phyloP scores from a whole-genome alignment of 805 yeast genomes.

The Ogataea naganishii region DNA sequence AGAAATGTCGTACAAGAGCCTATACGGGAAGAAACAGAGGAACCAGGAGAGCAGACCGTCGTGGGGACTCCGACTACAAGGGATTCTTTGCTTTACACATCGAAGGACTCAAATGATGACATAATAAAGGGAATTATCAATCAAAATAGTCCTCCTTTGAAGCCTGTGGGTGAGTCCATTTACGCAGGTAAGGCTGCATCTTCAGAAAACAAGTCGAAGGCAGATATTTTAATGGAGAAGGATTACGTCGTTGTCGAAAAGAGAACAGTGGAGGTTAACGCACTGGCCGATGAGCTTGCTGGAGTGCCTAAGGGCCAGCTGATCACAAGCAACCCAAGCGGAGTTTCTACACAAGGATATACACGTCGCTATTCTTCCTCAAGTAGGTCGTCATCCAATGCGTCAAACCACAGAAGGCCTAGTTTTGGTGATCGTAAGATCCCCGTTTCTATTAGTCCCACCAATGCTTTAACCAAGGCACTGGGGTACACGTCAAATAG shows the following conservation, averaged over 20 bases:
- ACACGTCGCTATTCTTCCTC: slow-evolving; percentile 27
- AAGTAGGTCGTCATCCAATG: slow-evolving; percentile 38
- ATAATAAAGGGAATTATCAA: slow-evolving; percentile 35
- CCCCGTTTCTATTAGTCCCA: slow-evolving; percentile 67
- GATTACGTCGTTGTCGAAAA: slow-evolving; percentile 95
- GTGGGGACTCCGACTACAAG: too few relatives aligned
- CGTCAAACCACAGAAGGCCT: slow-evolving; percentile 44
- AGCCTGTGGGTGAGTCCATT: slow-evolving; percentile 12
- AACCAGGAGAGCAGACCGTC: neutral
- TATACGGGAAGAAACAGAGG: slow-evolving; percentile 1
- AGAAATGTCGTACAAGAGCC: slow-evolving; percentile 2
- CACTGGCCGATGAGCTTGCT: slow-evolving; percentile 85
- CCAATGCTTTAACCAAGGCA: slow-evolving; percentile 84
- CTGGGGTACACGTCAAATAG: slow-evolving; percentile 82
- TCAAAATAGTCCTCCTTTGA: slow-evolving; percentile 36
- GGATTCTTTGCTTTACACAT: too few relatives aligned
- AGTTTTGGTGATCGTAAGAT: slow-evolving; percentile 56
- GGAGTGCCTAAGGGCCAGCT: too few relatives aligned
- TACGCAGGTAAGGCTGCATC: slow-evolving; percentile 1
- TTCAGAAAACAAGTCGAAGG: slow-evolving; percentile 7
- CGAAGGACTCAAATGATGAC: too few relatives aligned
- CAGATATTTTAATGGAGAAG: slow-evolving; percentile 53
- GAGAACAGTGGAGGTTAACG: slow-evolving; percentile 89
- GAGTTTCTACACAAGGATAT: slow-evolving; percentile 10
- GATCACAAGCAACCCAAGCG: too few relatives aligned